Conservation (phyloP, 257 asterid genomes). For the Plectranthus barbatus region DNA sequence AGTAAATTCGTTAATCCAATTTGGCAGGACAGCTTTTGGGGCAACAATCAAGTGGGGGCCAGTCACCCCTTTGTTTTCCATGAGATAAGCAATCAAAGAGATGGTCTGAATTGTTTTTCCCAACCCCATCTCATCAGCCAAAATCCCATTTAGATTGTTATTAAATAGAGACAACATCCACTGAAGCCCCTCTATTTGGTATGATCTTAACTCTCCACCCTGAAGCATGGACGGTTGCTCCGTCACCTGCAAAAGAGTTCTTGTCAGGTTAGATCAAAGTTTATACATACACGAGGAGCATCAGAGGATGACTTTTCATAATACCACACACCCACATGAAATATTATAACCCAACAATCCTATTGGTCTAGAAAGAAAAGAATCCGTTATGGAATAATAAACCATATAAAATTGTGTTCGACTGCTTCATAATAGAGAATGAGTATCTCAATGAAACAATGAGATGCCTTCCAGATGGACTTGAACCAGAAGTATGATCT, state of each 20-base stretch:
- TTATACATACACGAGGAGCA: neutral
- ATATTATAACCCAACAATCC: neutral
- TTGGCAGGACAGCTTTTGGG: constrained; percentile 98
- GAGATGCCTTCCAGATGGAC: neutral
- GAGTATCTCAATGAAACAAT: neutral
- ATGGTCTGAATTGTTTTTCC: constrained; percentile 98
- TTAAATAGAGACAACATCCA: constrained; percentile 98
- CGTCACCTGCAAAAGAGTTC: constrained; percentile 50
- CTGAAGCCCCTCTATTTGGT: constrained; percentile 98
- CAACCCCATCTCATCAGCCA: constrained; percentile 99
- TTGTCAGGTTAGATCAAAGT: constrained; percentile 17
- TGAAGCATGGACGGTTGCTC: constrained; percentile 99
- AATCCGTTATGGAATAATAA: neutral
- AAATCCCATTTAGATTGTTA: constrained; percentile 90
- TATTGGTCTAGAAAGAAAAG: neutral
- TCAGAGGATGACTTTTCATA: neutral
- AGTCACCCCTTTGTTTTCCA: constrained; percentile 84
- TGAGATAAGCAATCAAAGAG: constrained; percentile 82
- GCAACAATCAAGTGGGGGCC: constrained; percentile 99
- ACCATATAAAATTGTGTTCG: neutral
- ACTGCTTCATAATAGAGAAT: neutral
- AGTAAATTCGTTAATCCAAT: constrained; percentile 82
- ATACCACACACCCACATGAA: neutral
- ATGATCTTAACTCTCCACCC: constrained; percentile 90
- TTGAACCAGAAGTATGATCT: neutral